Evolutionary conservation across 2,329 filamentous ascomycete genomes (phyloP).

Genomic region (Aspergillus persii): DNA sequence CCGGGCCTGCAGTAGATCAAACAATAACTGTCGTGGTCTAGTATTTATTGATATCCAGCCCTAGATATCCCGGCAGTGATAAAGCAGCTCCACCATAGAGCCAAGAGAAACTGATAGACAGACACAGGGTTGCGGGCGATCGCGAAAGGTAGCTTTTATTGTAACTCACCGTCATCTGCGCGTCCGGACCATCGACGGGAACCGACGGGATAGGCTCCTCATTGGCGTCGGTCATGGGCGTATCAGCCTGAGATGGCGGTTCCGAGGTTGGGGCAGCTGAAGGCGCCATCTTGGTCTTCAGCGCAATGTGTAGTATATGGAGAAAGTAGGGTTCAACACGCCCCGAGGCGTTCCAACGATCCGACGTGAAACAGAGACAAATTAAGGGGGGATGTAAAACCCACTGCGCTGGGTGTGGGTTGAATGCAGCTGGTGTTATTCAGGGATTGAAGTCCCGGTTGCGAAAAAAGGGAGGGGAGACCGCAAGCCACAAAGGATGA

Average conservation of each 20-base stretch:
- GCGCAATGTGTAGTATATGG: constrained; percentile 27
- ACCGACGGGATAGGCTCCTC: constrained; percentile 35
- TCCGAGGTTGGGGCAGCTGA: constrained; percentile 37
- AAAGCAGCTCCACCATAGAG: constrained; percentile 6
- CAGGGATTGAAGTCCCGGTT: background rate
- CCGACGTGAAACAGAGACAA: background rate
- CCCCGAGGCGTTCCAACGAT: background rate
- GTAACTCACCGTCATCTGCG: constrained; percentile 40
- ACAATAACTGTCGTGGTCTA: constrained; percentile 52
- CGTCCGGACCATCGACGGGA: constrained; percentile 37
- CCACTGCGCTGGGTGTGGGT: background rate
- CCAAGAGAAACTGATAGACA: background rate
- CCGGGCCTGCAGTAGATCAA: background rate
- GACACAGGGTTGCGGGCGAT: background rate
- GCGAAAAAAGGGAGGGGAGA: background rate
- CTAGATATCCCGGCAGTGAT: constrained; percentile 23
- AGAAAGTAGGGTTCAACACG: constrained; percentile 1
- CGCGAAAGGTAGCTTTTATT: background rate
- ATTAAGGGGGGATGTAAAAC: background rate
- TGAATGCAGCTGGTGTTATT: background rate
- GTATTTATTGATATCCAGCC: constrained; percentile 56
- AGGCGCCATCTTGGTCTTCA: constrained; percentile 40
- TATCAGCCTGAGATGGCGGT: constrained; percentile 45
- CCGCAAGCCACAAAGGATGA: constrained; percentile 6
- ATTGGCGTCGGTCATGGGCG: constrained; percentile 47